phyloP scores from a whole-genome alignment of 129 eudicot species.

The Erigeron canadensis region DNA sequence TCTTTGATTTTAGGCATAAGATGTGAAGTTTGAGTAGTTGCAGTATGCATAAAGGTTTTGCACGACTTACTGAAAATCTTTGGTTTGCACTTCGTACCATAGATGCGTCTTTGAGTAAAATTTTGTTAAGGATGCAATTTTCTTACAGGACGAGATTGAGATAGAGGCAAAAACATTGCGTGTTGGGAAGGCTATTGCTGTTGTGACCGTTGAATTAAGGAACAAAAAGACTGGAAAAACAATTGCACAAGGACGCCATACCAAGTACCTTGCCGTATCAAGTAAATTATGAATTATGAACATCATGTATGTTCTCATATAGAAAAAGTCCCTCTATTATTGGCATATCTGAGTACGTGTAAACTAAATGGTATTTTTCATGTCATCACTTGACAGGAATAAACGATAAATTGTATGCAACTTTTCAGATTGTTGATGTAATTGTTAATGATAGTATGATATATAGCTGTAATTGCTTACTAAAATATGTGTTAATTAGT shows the following conservation, averaged over 20 bases:
- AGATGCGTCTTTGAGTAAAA: neutral
- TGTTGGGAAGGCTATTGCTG: slow-evolving; percentile 80
- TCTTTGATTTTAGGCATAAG: slow-evolving; percentile 5
- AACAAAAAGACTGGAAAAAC: slow-evolving; percentile 78
- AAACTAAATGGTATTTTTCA: slow-evolving; percentile 4
- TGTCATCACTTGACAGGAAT: neutral
- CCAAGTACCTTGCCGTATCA: slow-evolving; percentile 63
- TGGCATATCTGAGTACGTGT: neutral
- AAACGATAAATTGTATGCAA: too few relatives aligned
- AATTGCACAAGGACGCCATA: slow-evolving; percentile 92
- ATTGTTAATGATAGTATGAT: neutral
- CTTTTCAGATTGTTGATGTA: neutral
- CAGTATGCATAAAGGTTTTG: neutral
- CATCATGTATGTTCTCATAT: slow-evolving; percentile 17
- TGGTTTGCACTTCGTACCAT: neutral
- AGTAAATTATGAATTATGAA: slow-evolving; percentile 71
- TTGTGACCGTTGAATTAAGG: slow-evolving; percentile 71
- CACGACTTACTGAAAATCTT: neutral
- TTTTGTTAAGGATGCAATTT: neutral
- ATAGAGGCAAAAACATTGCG: slow-evolving; percentile 73
- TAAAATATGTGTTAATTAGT: too few relatives aligned
- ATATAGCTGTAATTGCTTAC: too few relatives aligned
- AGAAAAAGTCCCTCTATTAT: neutral
- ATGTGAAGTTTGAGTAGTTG: slow-evolving; percentile 2
- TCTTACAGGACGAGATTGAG: slow-evolving; percentile 82